These are phyloP conservation scores for Colletotrichum theobromicola DNA, from an alignment of 2,329 filamentous ascomycete genomes.

Conservation along the genomic window DNA sequence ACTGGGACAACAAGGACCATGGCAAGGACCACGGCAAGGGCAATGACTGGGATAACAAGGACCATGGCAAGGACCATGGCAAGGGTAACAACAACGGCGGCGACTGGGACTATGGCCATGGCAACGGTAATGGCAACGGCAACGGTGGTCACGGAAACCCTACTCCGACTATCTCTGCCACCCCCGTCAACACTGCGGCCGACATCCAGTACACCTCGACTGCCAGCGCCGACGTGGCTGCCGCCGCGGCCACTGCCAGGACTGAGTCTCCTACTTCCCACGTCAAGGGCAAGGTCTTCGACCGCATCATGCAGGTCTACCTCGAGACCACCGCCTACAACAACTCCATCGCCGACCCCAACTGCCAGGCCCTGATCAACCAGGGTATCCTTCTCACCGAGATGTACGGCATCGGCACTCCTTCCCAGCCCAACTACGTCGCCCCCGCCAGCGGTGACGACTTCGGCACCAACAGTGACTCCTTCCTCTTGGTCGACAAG, in stretches of 20 bases:
- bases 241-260: slow-evolving; percentile 64
- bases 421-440: slow-evolving; percentile 71
- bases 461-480: slow-evolving; percentile 67
- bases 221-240: slow-evolving; percentile 52
- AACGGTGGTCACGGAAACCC: neutral
- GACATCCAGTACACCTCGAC: slow-evolving; percentile 53
- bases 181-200: neutral
- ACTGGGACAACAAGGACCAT: neutral
- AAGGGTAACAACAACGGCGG: neutral
- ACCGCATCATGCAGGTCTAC: slow-evolving; percentile 78
- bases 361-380: slow-evolving; percentile 30
- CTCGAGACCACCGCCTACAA: slow-evolving; percentile 78
- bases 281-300: slow-evolving; percentile 74
- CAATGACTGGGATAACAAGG: too few relatives aligned
- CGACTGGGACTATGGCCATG: neutral
- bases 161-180: neutral
- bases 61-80: neutral
- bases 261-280: slow-evolving; percentile 65
- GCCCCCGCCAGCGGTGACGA: slow-evolving; percentile 66
- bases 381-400: slow-evolving; percentile 36
- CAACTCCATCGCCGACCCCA: slow-evolving; percentile 63
- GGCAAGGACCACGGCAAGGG: neutral
- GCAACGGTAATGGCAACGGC: neutral
- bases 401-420: slow-evolving; percentile 62
- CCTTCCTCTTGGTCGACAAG: slow-evolving; percentile 59